A percentile compares a stretch with the other conserved stretches of the same genome.
These are phyloP conservation scores for Henckelia pumila DNA, from an alignment of 257 asterid genomes.

Conservation along the genomic window DNA sequence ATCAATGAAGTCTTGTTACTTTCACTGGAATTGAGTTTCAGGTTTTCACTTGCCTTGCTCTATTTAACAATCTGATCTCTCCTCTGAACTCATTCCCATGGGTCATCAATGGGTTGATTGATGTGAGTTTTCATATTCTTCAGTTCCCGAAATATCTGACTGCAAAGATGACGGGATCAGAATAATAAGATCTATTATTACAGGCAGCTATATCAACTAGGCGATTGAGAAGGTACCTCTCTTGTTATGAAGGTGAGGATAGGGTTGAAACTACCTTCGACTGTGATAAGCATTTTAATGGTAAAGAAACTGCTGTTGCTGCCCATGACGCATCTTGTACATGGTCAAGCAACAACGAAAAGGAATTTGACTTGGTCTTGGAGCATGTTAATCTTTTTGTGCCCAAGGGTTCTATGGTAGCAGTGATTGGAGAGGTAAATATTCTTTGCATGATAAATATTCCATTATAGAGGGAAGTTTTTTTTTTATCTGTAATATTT, in stretches of 20 bases:
- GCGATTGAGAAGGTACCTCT: conserved; percentile 75
- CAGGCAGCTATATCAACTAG: conserved; percentile 87
- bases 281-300: conserved; percentile 33
- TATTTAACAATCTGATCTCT: conserved; percentile 88
- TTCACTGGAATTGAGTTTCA: conserved; percentile 39
- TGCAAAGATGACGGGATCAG: conserved; percentile 8
- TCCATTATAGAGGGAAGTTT: not conserved
- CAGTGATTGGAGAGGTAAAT: conserved; percentile 84
- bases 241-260: conserved; percentile 53
- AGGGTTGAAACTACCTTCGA: conserved; percentile 24
- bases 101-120: conserved; percentile 98
- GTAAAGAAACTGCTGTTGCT: conserved; percentile 45
- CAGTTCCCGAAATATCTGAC: not conserved
- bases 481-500: not conserved
- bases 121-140: conserved; percentile 52
- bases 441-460: conserved; percentile 12
- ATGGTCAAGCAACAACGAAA: conserved; percentile 74
- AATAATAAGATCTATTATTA: not conserved
- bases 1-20: conserved; percentile 1
- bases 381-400: conserved; percentile 48
- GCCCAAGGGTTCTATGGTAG: conserved; percentile 76
- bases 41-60: conserved; percentile 98
- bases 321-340: conserved; percentile 70
- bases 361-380: conserved; percentile 58
- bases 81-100: conserved; percentile 98